Evolutionary conservation across 192 early-diverging fungal genomes (phyloP).

Genomic region (Coemansia sp.): DNA sequence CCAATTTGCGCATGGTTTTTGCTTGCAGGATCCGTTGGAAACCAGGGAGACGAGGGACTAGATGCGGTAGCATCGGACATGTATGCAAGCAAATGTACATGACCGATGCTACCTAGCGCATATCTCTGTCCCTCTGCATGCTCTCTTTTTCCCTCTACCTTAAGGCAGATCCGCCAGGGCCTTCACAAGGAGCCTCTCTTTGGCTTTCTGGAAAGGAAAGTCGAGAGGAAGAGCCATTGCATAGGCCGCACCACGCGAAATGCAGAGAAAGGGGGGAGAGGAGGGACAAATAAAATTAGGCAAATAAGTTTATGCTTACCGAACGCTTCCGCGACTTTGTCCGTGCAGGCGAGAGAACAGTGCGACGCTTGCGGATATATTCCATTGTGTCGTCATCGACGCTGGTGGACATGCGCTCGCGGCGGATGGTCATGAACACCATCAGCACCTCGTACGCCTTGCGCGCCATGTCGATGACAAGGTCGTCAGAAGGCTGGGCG

Average conservation of each 20-base stretch:
- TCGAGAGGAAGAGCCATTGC: slow-evolving; percentile 2
- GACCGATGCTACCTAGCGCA: too few relatives aligned
- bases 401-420: slow-evolving; percentile 52
- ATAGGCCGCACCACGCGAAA: not conserved
- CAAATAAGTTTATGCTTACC: slow-evolving; percentile 32
- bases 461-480: slow-evolving; percentile 58
- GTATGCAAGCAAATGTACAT: too few relatives aligned
- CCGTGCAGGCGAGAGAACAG: slow-evolving; percentile 47
- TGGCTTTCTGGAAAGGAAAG: slow-evolving; percentile 2
- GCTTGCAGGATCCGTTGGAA: too few relatives aligned
- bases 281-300: not conserved
- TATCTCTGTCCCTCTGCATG: not conserved
- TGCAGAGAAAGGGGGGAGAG: not conserved
- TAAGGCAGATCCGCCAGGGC: not conserved
- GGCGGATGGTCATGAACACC: slow-evolving; percentile 56
- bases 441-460: slow-evolving; percentile 56
- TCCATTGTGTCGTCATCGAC: slow-evolving; percentile 57
- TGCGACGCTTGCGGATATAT: slow-evolving; percentile 59
- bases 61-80: too few relatives aligned
- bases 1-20: too few relatives aligned
- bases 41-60: too few relatives aligned
- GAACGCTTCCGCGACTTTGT: slow-evolving; percentile 53
- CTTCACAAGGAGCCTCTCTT: too few relatives aligned
- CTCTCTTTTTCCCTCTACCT: not conserved
- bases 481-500: slow-evolving; percentile 55